A percentile compares a stretch with the other conserved stretches of the same genome.
These are phyloP conservation scores for Cutaneotrichosporon curvatum DNA, from an alignment of 1,284 basidiomycete genomes.

Conservation along the genomic window DNA sequence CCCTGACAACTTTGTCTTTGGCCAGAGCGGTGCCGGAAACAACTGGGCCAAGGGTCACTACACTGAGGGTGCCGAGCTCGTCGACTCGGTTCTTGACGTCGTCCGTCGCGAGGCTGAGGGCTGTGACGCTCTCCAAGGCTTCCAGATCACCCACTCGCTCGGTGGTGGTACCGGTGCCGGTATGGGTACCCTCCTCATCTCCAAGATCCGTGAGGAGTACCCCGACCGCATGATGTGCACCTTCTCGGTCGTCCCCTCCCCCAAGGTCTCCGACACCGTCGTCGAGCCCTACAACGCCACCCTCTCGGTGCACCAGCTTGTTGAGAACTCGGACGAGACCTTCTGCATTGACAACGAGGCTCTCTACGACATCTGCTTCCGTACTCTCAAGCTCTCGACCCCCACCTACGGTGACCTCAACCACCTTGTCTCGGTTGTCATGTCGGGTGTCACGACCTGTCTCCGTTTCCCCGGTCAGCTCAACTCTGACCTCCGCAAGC, in stretches of 20 bases:
- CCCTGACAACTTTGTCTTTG: constrained; percentile 56
- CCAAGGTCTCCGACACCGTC: constrained; percentile 57
- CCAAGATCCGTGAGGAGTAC: constrained; percentile 58
- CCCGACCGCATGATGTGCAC: constrained; percentile 60
- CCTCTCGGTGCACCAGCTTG: constrained; percentile 56
- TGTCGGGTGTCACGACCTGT: constrained; percentile 63
- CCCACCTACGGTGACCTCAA: constrained; percentile 96
- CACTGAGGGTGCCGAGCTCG: constrained; percentile 52
- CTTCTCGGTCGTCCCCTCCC: constrained; percentile 57
- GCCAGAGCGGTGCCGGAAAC: constrained; percentile 55
- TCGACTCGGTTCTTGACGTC: constrained; percentile 55
- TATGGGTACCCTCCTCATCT: constrained; percentile 58
- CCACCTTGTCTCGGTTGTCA: constrained; percentile 93
- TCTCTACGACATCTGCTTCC: constrained; percentile 96
- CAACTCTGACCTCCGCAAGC: constrained; percentile 93
- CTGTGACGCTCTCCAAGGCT: constrained; percentile 54
- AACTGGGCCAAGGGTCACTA: constrained; percentile 56
- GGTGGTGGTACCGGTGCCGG: constrained; percentile 59
- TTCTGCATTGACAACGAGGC: constrained; percentile 89
- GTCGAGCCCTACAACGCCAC: constrained; percentile 60
- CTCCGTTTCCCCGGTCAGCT: constrained; percentile 88
- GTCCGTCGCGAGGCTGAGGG: constrained; percentile 56
- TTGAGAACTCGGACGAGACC: constrained; percentile 59
- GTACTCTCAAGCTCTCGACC: constrained; percentile 86
- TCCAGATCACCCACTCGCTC: constrained; percentile 58